Base-by-base conservation (phyloP, 2,329 filamentous ascomycete species). In the Venturia aucupariae region DNA sequence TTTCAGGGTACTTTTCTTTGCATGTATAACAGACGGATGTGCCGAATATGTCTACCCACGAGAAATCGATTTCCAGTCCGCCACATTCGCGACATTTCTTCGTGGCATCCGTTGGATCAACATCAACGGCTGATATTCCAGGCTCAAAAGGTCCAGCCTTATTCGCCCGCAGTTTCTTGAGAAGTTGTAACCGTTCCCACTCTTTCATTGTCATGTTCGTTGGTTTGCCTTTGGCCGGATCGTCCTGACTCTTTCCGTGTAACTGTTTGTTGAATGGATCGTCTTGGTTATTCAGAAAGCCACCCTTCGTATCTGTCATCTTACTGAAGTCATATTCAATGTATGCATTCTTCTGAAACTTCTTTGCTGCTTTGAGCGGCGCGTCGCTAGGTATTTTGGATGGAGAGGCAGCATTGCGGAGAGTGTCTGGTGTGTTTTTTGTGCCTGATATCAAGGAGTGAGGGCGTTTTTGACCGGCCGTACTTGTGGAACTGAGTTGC, bases 241-340 rank as follows among this genome's bases (percentile, higher is more conserved):
- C 76, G 62, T 82, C 75, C 68, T 78, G 77, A 65, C 65, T 69
- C 8, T 68, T 61, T 60, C 67, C 68, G 70, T 87, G 84, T 70
- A 93, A 80, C 10, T 88, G 90, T 69, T 88, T 88, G 73, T 96
- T 96, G 73, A 88, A 86, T 0, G 94, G 94, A 75, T 99, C 94
- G 72, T 99, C 94, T 67, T 93, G 90, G 0, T 85, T 83, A n/a
- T 88, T 90, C 68, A 99, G 77, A 75, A 99, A 99, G 0, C 94
- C 94, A 67, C 94, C 94, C 73, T 97, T 97, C 0, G 93, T 97
- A 75, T 99, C 94, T 7, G 89, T 95, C 92, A 99, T 97, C 77
- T 93, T 89, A 73, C 90, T 93, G 77, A 99, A 94, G 75, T 99
- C 94, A 78, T 97, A 97, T 73, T 99, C 94, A 72, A 99, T 92